Percentiles rank a stretch among this genome's conserved stretches.
Evolutionary conservation across 768 basidiomycete species (phyloP).

Genomic region (Cyclocybe aegerita): DNA sequence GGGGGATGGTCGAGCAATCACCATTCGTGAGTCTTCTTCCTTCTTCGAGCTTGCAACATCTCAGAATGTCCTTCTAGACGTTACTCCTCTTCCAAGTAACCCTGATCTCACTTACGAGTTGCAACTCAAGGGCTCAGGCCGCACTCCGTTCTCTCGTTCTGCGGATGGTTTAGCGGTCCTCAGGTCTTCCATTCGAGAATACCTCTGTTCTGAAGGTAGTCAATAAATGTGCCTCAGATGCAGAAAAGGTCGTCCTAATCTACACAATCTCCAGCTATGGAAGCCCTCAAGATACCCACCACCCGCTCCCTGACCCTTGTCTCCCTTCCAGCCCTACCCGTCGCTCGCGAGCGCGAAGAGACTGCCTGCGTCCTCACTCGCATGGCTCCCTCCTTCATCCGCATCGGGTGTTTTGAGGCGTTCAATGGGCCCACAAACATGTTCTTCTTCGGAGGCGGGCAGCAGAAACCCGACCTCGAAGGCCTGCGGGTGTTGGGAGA

Average conservation of each 20-base stretch:
- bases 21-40: conserved; percentile 48
- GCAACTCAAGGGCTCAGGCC: conserved; percentile 92
- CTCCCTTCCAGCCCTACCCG: conserved; percentile 69
- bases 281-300: conserved; percentile 85
- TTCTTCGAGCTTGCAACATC: conserved; percentile 1
- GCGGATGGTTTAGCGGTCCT: conserved; percentile 96
- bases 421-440: conserved; percentile 65
- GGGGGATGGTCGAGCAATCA: conserved; percentile 95
- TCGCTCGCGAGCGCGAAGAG: conserved; percentile 73
- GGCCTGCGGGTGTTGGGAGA: conserved; percentile 71
- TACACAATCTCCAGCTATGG: conserved; percentile 32
- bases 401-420: conserved; percentile 90
- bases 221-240: neutral
- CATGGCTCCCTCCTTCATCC: conserved; percentile 86
- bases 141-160: conserved; percentile 89
- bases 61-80: conserved; percentile 43
- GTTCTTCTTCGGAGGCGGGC: conserved; percentile 76
- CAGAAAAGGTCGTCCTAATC: neutral
- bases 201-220: conserved; percentile 85
- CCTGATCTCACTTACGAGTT: conserved; percentile 69
- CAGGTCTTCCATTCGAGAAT: conserved; percentile 94
- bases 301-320: conserved; percentile 84
- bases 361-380: conserved; percentile 75
- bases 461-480: conserved; percentile 74
- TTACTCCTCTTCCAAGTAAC: conserved; percentile 69